Conservation (phyloP, 1,284 basidiomycete genomes). For the Tylopilus sp. region DNA sequence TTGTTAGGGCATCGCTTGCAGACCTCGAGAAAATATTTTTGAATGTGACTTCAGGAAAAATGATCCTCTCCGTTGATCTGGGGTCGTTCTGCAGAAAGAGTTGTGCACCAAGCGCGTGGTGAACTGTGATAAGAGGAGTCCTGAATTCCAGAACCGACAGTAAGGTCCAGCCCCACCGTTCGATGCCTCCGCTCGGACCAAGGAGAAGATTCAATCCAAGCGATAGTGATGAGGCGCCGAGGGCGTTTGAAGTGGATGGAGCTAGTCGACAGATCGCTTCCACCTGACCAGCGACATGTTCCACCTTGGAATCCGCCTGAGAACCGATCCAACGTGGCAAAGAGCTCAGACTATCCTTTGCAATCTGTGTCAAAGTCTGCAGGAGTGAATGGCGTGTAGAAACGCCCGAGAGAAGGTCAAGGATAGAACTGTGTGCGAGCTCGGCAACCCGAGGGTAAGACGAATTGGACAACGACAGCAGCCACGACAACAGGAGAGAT, state of each 20-base stretch:
- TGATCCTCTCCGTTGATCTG: slow-evolving; percentile 36
- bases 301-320: slow-evolving; percentile 69
- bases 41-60: slow-evolving; percentile 63
- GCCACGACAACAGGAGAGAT: slow-evolving; percentile 65
- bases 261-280: slow-evolving; percentile 65
- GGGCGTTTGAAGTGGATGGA: slow-evolving; percentile 16
- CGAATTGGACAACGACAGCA: slow-evolving; percentile 47
- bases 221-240: slow-evolving; percentile 44
- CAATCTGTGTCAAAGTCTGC: slow-evolving; percentile 53
- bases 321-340: slow-evolving; percentile 74
- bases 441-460: slow-evolving; percentile 25
- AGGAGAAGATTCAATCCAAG: slow-evolving; percentile 66
- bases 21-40: slow-evolving; percentile 59
- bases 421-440: slow-evolving; percentile 47
- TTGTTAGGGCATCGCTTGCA: slow-evolving; percentile 55
- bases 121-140: slow-evolving; percentile 51
- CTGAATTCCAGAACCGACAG: slow-evolving; percentile 74
- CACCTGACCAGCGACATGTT: slow-evolving; percentile 65
- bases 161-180: slow-evolving; percentile 86
- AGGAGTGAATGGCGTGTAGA: slow-evolving; percentile 50
- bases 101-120: slow-evolving; percentile 48
- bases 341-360: slow-evolving; percentile 63
- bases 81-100: slow-evolving; percentile 58
- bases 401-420: slow-evolving; percentile 44
- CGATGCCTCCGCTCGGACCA: slow-evolving; percentile 79